Evolutionary conservation across 2,329 filamentous ascomycete species (phyloP), one percentile per base, ranked within the genome.

Genomic region (Pseudogymnoascus sp.): DNA sequence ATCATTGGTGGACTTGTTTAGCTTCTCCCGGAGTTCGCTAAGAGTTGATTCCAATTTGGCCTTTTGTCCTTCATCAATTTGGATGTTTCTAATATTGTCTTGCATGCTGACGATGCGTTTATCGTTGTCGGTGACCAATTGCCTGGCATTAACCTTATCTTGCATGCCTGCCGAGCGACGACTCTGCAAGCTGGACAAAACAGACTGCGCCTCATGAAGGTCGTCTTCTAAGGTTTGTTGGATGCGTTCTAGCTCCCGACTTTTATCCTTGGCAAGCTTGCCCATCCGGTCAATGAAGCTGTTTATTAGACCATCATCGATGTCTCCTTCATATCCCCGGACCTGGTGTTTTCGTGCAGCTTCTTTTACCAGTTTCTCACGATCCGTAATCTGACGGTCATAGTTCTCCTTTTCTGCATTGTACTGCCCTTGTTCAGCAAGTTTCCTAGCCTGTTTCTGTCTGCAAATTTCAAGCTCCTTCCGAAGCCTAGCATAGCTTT

Each of bases 371-470:
- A 96, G 83, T 8, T 83, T 81, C 70, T 88, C 82, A 40, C 93
- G 88, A 49, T 84, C 79, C 68, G 85, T 80, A 3, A 96, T 73
- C 67, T 97, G 90, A 3, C 88, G 85, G 72, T 97, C 91, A 72
- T 95, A 91, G 69, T 89, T 90, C 66, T 90, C 88, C 76, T 93
- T 92, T 72, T 96, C 88, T 1, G 93, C 93, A 74, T 95, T 85
- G 68, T 88, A 87, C 68, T 88, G 90, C 46, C 93, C 93, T 69
- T 86, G 82, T 68, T 92, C 88, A 0, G 83, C 78, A 38, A 84
- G 77, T 69, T 86, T 86, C 21, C 72, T 68, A 0, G 82, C 81
- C 43, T 84, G 73, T 3, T 79, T 74, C 38, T 72, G 77, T 36
- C 83, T 80, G 6, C 77, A 75, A 3, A 74, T 66, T 1, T 73